Percentiles rank a stretch among this genome's conserved stretches.
Conservation (phyloP, 2,329 filamentous ascomycete species). For the Xylaria sp. region DNA sequence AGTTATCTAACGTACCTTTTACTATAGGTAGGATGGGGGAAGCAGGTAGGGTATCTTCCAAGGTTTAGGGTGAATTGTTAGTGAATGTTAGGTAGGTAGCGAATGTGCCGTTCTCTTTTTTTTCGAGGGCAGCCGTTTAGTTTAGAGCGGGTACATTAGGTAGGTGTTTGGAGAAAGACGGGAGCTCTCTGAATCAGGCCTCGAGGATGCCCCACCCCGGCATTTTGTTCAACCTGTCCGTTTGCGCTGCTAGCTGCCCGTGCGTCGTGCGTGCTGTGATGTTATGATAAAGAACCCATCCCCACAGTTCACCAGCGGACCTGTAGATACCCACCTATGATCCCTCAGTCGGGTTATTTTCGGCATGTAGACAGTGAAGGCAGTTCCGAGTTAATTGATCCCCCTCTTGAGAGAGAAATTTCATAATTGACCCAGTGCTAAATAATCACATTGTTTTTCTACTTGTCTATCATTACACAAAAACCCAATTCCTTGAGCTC, state of each 20-base stretch:
- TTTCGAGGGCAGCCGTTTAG: background rate
- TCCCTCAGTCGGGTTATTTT: background rate
- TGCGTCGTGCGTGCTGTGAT: background rate
- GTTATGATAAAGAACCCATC: background rate
- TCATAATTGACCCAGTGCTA: background rate
- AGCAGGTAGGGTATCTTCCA: background rate
- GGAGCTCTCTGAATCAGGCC: slow-evolving; percentile 15
- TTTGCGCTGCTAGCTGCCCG: slow-evolving; percentile 10
- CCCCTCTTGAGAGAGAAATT: background rate
- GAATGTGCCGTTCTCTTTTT: slow-evolving; percentile 11
- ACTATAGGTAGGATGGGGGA: background rate
- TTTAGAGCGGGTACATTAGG: background rate
- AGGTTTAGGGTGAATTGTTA: slow-evolving; percentile 8
- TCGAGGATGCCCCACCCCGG: slow-evolving; percentile 19
- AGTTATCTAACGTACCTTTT: background rate
- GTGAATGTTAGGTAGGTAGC: slow-evolving; percentile 1
- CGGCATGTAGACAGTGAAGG: background rate
- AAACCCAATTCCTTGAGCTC: too few relatives aligned
- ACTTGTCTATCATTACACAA: background rate
- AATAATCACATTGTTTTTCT: background rate
- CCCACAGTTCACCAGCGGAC: background rate
- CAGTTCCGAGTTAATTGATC: background rate
- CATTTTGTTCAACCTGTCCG: slow-evolving; percentile 27
- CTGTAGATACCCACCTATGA: background rate
- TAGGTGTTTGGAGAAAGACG: slow-evolving; percentile 4